phyloP scores from a whole-genome alignment of 768 basidiomycete genomes.

The Amanita pseudoporphyria region DNA sequence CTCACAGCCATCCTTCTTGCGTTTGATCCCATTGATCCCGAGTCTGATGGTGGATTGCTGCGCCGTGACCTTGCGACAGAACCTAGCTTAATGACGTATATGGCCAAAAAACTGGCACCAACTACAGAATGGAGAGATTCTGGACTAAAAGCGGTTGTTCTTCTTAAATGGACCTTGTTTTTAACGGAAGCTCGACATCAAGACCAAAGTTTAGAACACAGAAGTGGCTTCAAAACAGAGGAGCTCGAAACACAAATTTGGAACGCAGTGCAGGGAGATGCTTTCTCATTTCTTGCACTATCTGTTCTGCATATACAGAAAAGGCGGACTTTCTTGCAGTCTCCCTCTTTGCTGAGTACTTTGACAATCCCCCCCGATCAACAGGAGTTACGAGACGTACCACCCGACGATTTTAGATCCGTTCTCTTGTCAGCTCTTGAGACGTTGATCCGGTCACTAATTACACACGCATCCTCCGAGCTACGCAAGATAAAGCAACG shows the following conservation, averaged over 20 bases:
- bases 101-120: conserved; percentile 48
- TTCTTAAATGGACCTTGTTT: conserved; percentile 87
- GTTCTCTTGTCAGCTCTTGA: conserved; percentile 58
- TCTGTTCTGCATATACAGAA: conserved; percentile 48
- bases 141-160: conserved; percentile 59
- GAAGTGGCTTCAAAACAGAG: conserved; percentile 61
- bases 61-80: conserved; percentile 43
- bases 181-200: conserved; percentile 67
- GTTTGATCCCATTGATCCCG: conserved; percentile 58
- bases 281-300: conserved; percentile 63
- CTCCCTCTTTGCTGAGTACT: conserved; percentile 26
- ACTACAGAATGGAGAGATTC: conserved; percentile 56
- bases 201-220: conserved; percentile 54
- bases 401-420: conserved; percentile 42
- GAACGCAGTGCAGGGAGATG: conserved; percentile 76
- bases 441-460: conserved; percentile 56
- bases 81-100: conserved; percentile 36
- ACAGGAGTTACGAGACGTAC: conserved; percentile 35
- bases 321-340: conserved; percentile 24
- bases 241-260: conserved; percentile 76
- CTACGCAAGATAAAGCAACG: conserved; percentile 80
- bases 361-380: conserved; percentile 27
- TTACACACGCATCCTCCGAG: conserved; percentile 72
- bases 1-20: conserved; percentile 54
- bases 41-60: conserved; percentile 29